Conservation (phyloP, 139 green algal genomes). For the Yamagishiella unicocca region DNA sequence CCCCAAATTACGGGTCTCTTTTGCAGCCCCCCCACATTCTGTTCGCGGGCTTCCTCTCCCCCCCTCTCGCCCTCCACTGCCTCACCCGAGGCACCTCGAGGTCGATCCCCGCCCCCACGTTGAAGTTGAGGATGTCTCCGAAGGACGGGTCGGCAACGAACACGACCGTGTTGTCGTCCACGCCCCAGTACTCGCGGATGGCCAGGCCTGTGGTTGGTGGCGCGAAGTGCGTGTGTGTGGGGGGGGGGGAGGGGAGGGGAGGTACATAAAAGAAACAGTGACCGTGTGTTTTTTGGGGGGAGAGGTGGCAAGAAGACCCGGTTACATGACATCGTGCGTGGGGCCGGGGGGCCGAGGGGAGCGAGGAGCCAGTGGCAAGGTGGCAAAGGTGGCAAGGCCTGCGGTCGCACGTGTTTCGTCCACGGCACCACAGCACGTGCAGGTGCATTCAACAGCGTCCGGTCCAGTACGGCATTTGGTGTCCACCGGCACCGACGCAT, state of each 20-base stretch:
- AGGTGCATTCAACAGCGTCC: no score
- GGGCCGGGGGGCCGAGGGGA: no score
- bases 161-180: slow-evolving; percentile 95
- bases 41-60: no score
- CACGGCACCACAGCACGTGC: no score
- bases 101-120: slow-evolving; percentile 94
- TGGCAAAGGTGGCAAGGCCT: background rate
- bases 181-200: slow-evolving; percentile 96
- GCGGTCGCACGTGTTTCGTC: no score
- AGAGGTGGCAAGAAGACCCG: no score
- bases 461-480: no score
- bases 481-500: no score
- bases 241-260: background rate
- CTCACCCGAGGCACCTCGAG: slow-evolving; percentile 86
- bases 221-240: background rate
- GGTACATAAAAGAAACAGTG: background rate
- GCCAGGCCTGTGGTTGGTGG: slow-evolving; percentile 77
- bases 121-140: slow-evolving; percentile 98
- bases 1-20: no score
- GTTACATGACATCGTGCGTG: no score
- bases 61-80: background rate
- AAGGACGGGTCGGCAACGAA: slow-evolving; percentile 92
- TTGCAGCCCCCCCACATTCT: no score
- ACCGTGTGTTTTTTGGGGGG: background rate
- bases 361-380: background rate